phyloP scores from a whole-genome alignment of 139 green algal species.

The Coelastrella sp. region DNA sequence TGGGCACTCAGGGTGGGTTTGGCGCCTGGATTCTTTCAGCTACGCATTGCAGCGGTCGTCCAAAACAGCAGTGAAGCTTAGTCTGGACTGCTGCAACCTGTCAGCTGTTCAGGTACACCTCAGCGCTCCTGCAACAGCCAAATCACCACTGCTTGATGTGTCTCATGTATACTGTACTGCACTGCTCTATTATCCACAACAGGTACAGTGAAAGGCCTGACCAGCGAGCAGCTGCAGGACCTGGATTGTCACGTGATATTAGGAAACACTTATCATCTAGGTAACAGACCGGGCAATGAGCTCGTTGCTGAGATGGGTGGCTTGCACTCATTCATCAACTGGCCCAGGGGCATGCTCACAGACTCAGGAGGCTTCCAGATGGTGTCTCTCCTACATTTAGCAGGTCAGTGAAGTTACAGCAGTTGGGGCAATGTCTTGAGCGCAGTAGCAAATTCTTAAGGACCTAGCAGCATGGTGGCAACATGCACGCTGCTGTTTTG shows the following conservation, averaged over 20 bases:
- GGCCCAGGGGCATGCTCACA: slow-evolving; percentile 78
- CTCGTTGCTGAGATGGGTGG: slow-evolving; percentile 84
- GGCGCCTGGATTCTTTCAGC: too few species aligned
- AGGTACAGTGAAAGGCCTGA: slow-evolving; percentile 92
- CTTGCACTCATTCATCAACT: slow-evolving; percentile 95
- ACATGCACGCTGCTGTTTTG: too few species aligned
- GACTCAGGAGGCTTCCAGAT: slow-evolving; percentile 83
- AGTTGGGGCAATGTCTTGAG: too few species aligned
- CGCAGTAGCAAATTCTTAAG: too few species aligned
- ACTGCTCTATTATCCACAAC: slow-evolving; percentile 1
- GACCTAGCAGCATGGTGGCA: too few species aligned
- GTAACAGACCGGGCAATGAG: slow-evolving; percentile 74
- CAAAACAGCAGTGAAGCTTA: not conserved
- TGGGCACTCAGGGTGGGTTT: slow-evolving; percentile 91
- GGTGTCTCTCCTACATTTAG: slow-evolving; percentile 87
- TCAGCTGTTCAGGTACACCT: too few species aligned
- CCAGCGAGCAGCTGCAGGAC: slow-evolving; percentile 80
- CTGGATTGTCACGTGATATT: slow-evolving; percentile 92
- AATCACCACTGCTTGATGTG: too few species aligned
- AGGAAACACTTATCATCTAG: slow-evolving; percentile 19
- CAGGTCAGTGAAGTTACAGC: too few species aligned
- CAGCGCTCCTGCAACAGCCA: too few species aligned
- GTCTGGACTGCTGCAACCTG: not conserved
- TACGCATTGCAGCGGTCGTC: not conserved
- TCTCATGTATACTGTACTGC: not conserved